A percentile compares a stretch with the other conserved stretches of the same genome.
phyloP scores from a whole-genome alignment of 495 filamentous ascomycete species.

The Podospora pseudopauciseta region DNA sequence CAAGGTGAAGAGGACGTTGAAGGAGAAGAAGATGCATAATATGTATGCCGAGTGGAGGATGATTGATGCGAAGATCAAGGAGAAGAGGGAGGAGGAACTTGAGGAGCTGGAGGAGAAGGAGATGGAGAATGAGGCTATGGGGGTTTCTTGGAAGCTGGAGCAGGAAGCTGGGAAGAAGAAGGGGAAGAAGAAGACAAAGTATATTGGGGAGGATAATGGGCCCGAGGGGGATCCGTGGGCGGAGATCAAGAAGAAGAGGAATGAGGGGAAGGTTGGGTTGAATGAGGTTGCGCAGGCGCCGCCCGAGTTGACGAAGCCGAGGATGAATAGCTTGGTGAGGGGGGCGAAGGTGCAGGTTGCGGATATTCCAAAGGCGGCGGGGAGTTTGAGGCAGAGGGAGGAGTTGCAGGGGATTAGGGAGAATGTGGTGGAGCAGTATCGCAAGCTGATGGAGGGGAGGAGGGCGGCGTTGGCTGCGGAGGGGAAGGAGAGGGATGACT shows the following conservation, averaged over 20 bases:
- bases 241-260: constrained; percentile 58
- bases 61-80: constrained; percentile 54
- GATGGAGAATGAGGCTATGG: constrained; percentile 54
- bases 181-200: constrained; percentile 47
- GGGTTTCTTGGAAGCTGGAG: constrained; percentile 54
- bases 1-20: constrained; percentile 63
- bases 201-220: constrained; percentile 36
- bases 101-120: constrained; percentile 64
- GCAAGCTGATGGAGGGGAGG: constrained; percentile 71
- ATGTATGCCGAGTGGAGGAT: constrained; percentile 79
- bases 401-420: constrained; percentile 72
- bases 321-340: constrained; percentile 65
- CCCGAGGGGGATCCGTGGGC: constrained; percentile 74
- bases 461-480: constrained; percentile 29
- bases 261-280: constrained; percentile 56
- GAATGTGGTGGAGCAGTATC: constrained; percentile 77
- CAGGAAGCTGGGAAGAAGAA: constrained; percentile 45
- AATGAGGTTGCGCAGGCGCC: constrained; percentile 81
- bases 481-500: neutral
- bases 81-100: constrained; percentile 56
- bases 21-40: constrained; percentile 76
- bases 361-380: constrained; percentile 69
- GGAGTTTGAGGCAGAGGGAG: constrained; percentile 77
- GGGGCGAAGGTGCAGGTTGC: constrained; percentile 69
- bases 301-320: constrained; percentile 63